phyloP scores from a whole-genome alignment of 495 filamentous ascomycete genomes.

The Aspergillus egyptiacus region DNA sequence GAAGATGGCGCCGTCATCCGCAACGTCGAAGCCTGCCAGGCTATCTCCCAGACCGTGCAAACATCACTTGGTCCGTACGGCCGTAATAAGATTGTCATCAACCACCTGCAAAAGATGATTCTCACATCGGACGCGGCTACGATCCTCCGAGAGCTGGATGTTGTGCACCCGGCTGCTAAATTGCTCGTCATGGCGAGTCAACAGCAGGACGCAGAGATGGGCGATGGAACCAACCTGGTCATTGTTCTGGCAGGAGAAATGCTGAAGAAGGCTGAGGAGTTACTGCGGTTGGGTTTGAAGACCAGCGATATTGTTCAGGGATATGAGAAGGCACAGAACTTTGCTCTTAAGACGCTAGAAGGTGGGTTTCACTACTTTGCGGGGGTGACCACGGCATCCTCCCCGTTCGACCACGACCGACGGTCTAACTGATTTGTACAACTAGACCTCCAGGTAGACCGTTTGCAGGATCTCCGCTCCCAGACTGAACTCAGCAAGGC shows the following conservation, averaged over 20 bases:
- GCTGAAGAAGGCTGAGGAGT: constrained; percentile 93
- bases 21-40: constrained; percentile 97
- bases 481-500: constrained; percentile 86
- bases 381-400: constrained; percentile 1
- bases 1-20: constrained; percentile 98
- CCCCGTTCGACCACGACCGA: too few relatives aligned
- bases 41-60: constrained; percentile 91
- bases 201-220: constrained; percentile 98
- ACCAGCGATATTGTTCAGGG: constrained; percentile 92
- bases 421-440: not conserved
- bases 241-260: constrained; percentile 95
- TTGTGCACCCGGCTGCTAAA: constrained; percentile 97
- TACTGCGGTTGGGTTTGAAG: constrained; percentile 92
- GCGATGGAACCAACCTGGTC: constrained; percentile 96
- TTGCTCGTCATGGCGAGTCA: constrained; percentile 98
- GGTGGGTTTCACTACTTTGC: constrained; percentile 47
- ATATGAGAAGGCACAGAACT: constrained; percentile 89
- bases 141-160: constrained; percentile 94
- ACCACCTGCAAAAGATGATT: constrained; percentile 99
- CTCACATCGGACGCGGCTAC: constrained; percentile 97
- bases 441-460: constrained; percentile 80
- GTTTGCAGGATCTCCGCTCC: constrained; percentile 75
- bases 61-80: constrained; percentile 96
- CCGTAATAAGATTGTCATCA: constrained; percentile 99
- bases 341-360: constrained; percentile 77